These are phyloP conservation scores for Nissolia schottii DNA, from an alignment of 306 rosid species.

Conservation along the genomic window DNA sequence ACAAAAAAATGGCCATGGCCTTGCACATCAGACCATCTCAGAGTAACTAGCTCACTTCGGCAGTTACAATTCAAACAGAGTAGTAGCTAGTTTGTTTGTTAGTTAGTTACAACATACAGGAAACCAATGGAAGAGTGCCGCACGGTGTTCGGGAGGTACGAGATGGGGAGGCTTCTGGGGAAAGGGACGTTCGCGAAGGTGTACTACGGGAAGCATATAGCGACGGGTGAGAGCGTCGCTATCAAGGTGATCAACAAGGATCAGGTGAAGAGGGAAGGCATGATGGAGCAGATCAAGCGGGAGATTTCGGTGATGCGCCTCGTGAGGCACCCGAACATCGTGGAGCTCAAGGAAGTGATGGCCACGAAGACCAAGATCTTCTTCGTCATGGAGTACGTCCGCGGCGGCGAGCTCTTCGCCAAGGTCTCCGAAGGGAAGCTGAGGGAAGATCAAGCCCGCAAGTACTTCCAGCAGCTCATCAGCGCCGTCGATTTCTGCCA, in stretches of 20 bases:
- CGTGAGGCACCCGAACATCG: slow-evolving; percentile 72
- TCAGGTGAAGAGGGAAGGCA: slow-evolving; percentile 54
- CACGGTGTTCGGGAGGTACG: slow-evolving; percentile 54
- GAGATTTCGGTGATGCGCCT: slow-evolving; percentile 67
- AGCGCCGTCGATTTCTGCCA: slow-evolving; percentile 78
- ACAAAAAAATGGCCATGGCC: not conserved
- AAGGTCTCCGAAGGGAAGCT: slow-evolving; percentile 62
- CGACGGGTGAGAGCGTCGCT: slow-evolving; percentile 63
- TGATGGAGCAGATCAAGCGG: slow-evolving; percentile 82
- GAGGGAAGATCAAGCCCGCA: slow-evolving; percentile 60
- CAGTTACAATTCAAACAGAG: not conserved
- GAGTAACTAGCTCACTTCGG: not conserved
- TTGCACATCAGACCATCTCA: not conserved
- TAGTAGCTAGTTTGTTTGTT: not conserved
- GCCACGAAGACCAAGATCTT: slow-evolving; percentile 75
- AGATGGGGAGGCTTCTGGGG: slow-evolving; percentile 64
- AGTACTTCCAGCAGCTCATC: slow-evolving; percentile 68
- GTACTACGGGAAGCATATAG: slow-evolving; percentile 47
- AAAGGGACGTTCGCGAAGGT: slow-evolving; percentile 86
- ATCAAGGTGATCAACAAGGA: slow-evolving; percentile 63
- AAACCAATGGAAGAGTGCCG: slow-evolving; percentile 42
- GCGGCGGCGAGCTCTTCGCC: slow-evolving; percentile 78
- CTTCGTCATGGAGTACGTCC: slow-evolving; percentile 72
- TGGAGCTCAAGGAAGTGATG: slow-evolving; percentile 67
- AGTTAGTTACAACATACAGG: too few species aligned